phyloP scores from a whole-genome alignment of 2,329 filamentous ascomycete species.

The Neonectria coccinea region DNA sequence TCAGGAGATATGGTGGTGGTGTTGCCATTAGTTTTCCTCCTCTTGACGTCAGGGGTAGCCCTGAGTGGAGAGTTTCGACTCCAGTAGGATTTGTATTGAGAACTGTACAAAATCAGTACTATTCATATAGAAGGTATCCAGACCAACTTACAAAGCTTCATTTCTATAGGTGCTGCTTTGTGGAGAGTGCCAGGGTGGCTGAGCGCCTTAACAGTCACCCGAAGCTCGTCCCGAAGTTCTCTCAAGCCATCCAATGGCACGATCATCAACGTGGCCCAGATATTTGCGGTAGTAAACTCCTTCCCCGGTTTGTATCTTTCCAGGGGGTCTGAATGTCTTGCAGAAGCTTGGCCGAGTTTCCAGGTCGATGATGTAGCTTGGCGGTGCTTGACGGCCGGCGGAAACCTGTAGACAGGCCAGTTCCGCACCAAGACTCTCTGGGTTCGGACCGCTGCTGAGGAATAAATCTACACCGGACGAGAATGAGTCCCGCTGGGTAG shows the following conservation, averaged over 20 bases:
- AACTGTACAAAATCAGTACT: neutral
- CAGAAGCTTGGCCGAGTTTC: neutral
- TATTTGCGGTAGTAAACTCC: neutral
- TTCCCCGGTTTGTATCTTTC: neutral
- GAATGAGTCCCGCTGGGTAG: neutral
- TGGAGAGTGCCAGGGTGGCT: too few species aligned
- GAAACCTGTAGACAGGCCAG: neutral
- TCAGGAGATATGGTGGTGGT: neutral
- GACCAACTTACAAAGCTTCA: neutral
- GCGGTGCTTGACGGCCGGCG: neutral
- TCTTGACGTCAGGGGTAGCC: neutral
- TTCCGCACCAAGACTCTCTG: neutral
- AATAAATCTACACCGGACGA: neutral
- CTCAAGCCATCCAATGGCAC: neutral
- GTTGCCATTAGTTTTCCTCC: neutral
- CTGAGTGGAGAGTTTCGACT: neutral
- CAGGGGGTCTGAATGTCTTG: neutral
- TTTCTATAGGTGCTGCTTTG: neutral
- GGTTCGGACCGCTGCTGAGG: neutral
- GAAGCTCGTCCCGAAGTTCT: neutral
- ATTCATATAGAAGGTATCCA: fast-evolving
- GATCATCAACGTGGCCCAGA: neutral
- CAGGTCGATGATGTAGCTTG: neutral
- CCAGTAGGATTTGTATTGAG: neutral
- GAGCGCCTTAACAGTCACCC: too few species aligned